phyloP scores from a whole-genome alignment of 2,329 filamentous ascomycete species.

The Fusarium pseudoanthophilum region DNA sequence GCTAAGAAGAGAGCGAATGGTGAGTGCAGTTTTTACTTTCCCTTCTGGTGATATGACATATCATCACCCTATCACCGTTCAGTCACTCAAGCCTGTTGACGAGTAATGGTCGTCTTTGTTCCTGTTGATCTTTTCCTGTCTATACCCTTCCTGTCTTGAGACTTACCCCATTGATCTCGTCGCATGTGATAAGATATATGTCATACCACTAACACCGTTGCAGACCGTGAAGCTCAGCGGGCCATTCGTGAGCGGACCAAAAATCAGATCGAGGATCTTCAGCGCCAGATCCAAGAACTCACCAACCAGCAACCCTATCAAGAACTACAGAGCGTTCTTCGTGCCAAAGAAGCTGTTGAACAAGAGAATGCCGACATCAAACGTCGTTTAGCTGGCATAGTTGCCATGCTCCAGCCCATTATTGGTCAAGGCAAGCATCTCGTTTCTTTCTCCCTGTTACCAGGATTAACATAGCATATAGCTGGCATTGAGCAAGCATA shows the following conservation, averaged over 20 bases:
- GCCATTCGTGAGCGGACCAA: constrained; percentile 86
- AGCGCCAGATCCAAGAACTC: constrained; percentile 78
- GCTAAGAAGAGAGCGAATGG: constrained; percentile 72
- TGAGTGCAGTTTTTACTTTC: constrained; percentile 48
- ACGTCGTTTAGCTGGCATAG: constrained; percentile 71
- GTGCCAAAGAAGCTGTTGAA: constrained; percentile 80
- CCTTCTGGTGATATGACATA: background rate
- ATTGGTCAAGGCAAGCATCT: constrained; percentile 50
- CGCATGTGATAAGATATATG: constrained; percentile 11
- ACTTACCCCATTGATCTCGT: background rate
- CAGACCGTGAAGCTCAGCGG: constrained; percentile 86
- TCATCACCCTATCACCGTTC: background rate
- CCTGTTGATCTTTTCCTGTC: background rate
- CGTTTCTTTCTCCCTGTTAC: background rate
- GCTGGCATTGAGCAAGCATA: constrained; percentile 47
- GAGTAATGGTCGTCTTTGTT: background rate
- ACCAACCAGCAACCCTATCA: constrained; percentile 84
- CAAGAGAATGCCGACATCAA: constrained; percentile 84
- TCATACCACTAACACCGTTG: constrained; percentile 25
- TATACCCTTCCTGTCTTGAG: constrained; percentile 6
- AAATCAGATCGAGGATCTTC: constrained; percentile 79
- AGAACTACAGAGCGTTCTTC: constrained; percentile 80
- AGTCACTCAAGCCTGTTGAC: background rate
- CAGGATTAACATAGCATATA: constrained; percentile 15
- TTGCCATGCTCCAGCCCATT: constrained; percentile 72